phyloP scores from a whole-genome alignment of 1,284 basidiomycete genomes.

The Ceratobasidium sp. region DNA sequence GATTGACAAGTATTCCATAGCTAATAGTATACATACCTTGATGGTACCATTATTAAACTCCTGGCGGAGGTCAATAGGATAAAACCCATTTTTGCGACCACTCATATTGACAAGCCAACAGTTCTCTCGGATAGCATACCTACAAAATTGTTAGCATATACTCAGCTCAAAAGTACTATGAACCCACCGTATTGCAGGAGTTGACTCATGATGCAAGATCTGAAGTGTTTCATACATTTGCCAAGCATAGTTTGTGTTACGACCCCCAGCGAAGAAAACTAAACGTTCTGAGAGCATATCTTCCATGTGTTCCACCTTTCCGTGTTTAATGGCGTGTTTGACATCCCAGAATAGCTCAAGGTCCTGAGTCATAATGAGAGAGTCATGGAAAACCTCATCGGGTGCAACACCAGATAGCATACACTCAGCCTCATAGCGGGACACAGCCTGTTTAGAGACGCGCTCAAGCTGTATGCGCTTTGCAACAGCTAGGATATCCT shows the following conservation, averaged over 20 bases:
- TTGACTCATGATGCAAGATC: background rate
- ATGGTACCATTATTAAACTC: slow-evolving; percentile 15
- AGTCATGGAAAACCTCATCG: no score
- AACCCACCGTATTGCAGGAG: background rate
- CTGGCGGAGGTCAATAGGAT: slow-evolving; percentile 4
- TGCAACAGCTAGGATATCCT: background rate
- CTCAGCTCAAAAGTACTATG: no score
- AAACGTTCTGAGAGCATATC: background rate
- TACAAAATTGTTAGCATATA: background rate
- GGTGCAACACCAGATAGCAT: no score
- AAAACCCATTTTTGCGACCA: background rate
- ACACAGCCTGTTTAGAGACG: background rate
- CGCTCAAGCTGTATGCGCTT: background rate
- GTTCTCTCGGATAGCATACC: background rate
- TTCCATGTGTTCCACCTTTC: background rate
- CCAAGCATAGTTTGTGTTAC: slow-evolving; percentile 17
- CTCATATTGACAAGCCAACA: slow-evolving; percentile 13
- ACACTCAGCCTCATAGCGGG: background rate
- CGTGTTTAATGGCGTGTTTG: background rate
- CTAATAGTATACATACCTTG: background rate
- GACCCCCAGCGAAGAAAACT: background rate
- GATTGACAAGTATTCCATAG: background rate
- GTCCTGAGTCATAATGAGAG: background rate
- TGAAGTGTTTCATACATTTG: slow-evolving; percentile 10
- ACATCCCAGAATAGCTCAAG: background rate